Base-by-base conservation (phyloP, 2,329 filamentous ascomycete genomes). In the Penicillium fuscoglaucum region DNA sequence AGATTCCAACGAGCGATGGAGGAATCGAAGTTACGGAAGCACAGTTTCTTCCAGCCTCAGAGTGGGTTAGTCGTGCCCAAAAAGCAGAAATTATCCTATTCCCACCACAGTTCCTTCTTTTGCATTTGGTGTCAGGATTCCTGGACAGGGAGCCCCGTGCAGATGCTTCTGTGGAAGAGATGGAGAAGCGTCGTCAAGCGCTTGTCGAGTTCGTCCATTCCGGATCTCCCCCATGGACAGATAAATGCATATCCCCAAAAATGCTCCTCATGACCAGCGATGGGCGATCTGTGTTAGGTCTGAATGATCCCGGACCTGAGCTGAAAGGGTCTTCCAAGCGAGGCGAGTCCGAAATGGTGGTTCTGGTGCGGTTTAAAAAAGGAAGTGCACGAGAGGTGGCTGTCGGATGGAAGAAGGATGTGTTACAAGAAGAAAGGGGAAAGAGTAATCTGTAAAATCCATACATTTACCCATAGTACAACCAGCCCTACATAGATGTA, bases 61-160 rank as follows among this genome's bases (percentile, higher is more conserved):
- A 82, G 21, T 97, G 93, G 89, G 79, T 96, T 21, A 74, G 78
- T 6, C 81, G 84, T 50, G 88, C 90, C 4, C 76, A 80, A 2
- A 72, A 73, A 3, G 87, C 87, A 29, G 82, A 90, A 40, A 87
- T 97, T 60, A 90, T 96, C 58, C 78, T 99, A 6, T 97, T 96
- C 70, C 95, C 95, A 4, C 95, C 95, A 0, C 95, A 98, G 70
- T 89, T 88, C 70, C 79, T 87, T 61, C 76, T 88, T 8, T 74
- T 86, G 2, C 76, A 80, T 43, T 71, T 87, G 6, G 74, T 84
- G 1, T 72, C 80, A 0, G 75, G 76, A 4, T 83, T 82, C 59
- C 74, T 86, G 10, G 76, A 80, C 19, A 65, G 74, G n/a, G 70
- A 72, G 46, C 58, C 68, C 50, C 57, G 35, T 69, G 68, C 26